Conservation (phyloP, 2,329 filamentous ascomycete species). For the Colletotrichum sublineola region DNA sequence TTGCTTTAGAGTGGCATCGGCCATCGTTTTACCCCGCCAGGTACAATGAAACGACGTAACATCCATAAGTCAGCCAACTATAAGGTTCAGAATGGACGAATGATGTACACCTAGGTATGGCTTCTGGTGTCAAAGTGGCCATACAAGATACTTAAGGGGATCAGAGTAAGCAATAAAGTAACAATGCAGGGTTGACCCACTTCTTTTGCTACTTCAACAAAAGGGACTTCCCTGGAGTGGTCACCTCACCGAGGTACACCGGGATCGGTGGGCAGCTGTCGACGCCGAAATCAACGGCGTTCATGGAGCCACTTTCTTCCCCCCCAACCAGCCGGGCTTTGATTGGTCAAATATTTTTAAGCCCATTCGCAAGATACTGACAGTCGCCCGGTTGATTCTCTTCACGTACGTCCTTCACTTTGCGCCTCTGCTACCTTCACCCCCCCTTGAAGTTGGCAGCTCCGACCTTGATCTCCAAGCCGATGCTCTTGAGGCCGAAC, state of each 20-base stretch:
- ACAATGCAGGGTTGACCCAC: too few relatives aligned
- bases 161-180: too few relatives aligned
- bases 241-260: constrained; percentile 6
- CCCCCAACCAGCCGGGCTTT: neutral
- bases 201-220: too few relatives aligned
- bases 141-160: too few relatives aligned
- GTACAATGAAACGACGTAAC: neutral
- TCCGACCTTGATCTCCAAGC: constrained; percentile 12
- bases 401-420: constrained; percentile 4
- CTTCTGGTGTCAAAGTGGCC: too few relatives aligned
- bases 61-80: neutral
- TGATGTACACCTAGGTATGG: neutral
- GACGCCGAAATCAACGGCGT: constrained; percentile 8
- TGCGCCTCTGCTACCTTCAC: neutral
- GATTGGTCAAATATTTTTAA: constrained; percentile 35
- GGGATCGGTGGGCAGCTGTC: constrained; percentile 2
- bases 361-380: constrained; percentile 21
- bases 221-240: neutral
- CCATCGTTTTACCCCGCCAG: constrained; percentile 10
- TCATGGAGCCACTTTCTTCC: constrained; percentile 7
- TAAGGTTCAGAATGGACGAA: neutral
- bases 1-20: neutral
- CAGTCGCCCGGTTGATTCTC: constrained; percentile 20
- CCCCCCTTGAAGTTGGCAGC: constrained; percentile 1
- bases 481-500: neutral